phyloP scores from a whole-genome alignment of 1,284 basidiomycete genomes.

The Fistulinella cinereoalba region DNA sequence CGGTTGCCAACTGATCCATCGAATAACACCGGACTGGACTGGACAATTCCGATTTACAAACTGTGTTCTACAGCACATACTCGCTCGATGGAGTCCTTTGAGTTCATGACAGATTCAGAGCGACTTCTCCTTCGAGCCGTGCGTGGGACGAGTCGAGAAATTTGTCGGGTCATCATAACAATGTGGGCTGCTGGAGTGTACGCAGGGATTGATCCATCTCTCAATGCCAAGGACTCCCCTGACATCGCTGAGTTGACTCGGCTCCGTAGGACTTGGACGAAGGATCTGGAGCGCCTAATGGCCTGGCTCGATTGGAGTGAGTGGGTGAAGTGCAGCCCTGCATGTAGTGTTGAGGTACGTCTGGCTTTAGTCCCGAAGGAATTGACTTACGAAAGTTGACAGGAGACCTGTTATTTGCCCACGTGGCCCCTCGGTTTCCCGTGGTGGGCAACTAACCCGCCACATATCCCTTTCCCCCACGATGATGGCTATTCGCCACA shows the following conservation, averaged over 20 bases:
- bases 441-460: not conserved
- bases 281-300: constrained; percentile 33
- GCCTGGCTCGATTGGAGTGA: constrained; percentile 43
- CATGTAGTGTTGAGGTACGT: constrained; percentile 34
- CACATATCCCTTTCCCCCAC: too few species aligned
- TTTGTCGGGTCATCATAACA: not conserved
- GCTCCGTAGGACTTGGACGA: not conserved
- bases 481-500: too few species aligned
- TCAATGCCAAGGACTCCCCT: too few species aligned
- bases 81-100: too few species aligned
- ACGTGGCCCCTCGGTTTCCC: not conserved
- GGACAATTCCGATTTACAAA: too few species aligned
- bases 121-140: constrained; percentile 7
- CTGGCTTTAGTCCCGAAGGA: constrained; percentile 4
- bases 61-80: too few species aligned
- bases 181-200: not conserved
- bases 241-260: not conserved
- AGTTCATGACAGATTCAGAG: too few species aligned
- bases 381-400: not conserved
- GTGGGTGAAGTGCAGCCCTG: constrained; percentile 39
- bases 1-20: too few species aligned
- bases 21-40: too few species aligned
- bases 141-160: not conserved
- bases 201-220: constrained; percentile 35
- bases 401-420: not conserved